These are phyloP conservation scores for Tephrocybe sp. DNA, from an alignment of 768 basidiomycete genomes.

Conservation along the genomic window DNA sequence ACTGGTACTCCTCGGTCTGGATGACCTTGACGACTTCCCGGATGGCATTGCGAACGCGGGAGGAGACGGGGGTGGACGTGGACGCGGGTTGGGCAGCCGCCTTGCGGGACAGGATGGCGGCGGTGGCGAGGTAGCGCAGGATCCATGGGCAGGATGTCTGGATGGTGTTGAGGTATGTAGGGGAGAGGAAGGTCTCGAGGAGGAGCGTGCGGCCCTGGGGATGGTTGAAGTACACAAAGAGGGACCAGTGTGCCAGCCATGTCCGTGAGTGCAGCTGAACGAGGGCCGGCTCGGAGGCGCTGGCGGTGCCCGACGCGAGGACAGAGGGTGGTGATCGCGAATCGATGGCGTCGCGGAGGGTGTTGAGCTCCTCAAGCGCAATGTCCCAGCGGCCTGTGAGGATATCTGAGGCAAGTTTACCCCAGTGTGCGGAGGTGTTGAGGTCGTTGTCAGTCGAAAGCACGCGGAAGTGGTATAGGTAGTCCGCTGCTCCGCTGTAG, in stretches of 20 bases:
- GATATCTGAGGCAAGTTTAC: slow-evolving; percentile 96
- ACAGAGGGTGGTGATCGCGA: slow-evolving; percentile 60
- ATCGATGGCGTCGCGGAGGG: slow-evolving; percentile 91
- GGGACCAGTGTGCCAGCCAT: slow-evolving; percentile 96
- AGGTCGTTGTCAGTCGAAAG: slow-evolving; percentile 92
- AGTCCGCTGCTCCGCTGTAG: slow-evolving; percentile 95
- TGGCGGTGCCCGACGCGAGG: slow-evolving; percentile 31
- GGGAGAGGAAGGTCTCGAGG: slow-evolving; percentile 94
- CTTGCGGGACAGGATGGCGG: slow-evolving; percentile 90
- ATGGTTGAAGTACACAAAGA: slow-evolving; percentile 99
- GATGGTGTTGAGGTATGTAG: slow-evolving; percentile 97
- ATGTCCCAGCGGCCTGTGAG: slow-evolving; percentile 93
- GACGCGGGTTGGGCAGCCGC: slow-evolving; percentile 50
- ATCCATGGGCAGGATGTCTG: slow-evolving; percentile 96
- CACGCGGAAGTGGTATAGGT: slow-evolving; percentile 97
- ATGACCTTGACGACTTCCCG: slow-evolving; percentile 92
- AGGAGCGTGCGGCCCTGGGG: slow-evolving; percentile 87
- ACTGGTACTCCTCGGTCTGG: slow-evolving; percentile 95
- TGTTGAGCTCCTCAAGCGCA: slow-evolving; percentile 94
- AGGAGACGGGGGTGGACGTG: slow-evolving; percentile 45
- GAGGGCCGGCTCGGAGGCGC: slow-evolving; percentile 66
- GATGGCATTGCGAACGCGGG: slow-evolving; percentile 85
- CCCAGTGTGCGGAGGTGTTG: slow-evolving; percentile 97
- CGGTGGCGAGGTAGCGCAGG: slow-evolving; percentile 90
- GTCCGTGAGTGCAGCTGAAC: slow-evolving; percentile 91